Conservation (phyloP, 768 basidiomycete genomes). For the Lactarius sp. region DNA sequence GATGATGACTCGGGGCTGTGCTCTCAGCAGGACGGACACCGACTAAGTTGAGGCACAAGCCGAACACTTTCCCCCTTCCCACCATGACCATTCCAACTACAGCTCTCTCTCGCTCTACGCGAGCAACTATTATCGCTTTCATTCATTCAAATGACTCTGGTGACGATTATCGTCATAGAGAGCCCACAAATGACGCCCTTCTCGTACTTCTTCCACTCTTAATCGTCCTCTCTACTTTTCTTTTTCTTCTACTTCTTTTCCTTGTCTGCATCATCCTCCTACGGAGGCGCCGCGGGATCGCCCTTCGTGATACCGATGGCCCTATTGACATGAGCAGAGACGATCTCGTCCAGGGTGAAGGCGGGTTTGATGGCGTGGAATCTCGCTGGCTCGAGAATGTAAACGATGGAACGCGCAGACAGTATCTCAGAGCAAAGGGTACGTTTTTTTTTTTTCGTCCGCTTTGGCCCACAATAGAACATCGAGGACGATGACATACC, state of each 20-base stretch:
- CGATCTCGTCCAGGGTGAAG: constrained; percentile 86
- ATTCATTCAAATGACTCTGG: not conserved
- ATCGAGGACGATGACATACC: constrained; percentile 9
- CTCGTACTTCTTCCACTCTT: constrained; percentile 90
- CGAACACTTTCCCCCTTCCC: not conserved
- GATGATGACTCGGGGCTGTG: not conserved
- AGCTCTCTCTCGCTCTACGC: not conserved
- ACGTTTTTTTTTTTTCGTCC: constrained; percentile 26
- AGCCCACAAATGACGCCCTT: constrained; percentile 54
- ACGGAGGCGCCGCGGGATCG: constrained; percentile 69
- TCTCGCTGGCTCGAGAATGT: constrained; percentile 88
- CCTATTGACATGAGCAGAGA: constrained; percentile 92
- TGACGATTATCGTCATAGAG: constrained; percentile 22
- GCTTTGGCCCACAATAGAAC: constrained; percentile 3
- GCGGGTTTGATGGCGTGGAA: constrained; percentile 90
- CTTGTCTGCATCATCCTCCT: constrained; percentile 85
- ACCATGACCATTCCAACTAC: not conserved
- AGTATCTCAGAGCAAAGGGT: constrained; percentile 89
- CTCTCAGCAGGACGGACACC: too few relatives aligned
- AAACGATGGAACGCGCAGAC: constrained; percentile 55
- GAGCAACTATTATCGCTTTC: constrained; percentile 1
- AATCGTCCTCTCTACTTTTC: constrained; percentile 87
- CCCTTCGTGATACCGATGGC: constrained; percentile 80
- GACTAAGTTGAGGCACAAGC: too few relatives aligned
- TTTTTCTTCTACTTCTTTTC: constrained; percentile 90